These are phyloP conservation scores for Chenopodium quinoa DNA, from an alignment of 148 eudicot species.

Conservation along the genomic window DNA sequence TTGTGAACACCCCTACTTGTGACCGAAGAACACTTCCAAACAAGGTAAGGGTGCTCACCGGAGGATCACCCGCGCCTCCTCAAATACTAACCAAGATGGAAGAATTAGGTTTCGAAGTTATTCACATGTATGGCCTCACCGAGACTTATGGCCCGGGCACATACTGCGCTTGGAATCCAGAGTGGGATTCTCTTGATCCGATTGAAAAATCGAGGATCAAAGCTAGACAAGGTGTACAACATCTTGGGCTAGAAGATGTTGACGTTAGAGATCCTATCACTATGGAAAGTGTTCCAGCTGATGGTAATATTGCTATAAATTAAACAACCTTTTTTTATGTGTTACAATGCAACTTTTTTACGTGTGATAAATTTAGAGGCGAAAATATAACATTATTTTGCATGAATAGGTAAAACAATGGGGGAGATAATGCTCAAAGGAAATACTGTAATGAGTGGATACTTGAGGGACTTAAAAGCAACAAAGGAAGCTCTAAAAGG, in stretches of 20 bases:
- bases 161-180: background rate
- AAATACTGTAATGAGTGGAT: background rate
- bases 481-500: background rate
- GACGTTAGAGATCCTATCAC: background rate
- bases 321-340: background rate
- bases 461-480: background rate
- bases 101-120: background rate
- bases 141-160: background rate
- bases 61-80: background rate
- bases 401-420: background rate
- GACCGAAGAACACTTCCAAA: background rate
- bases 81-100: background rate
- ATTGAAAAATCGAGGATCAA: background rate
- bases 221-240: background rate
- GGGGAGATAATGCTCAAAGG: background rate
- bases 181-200: background rate
- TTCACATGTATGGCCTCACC: background rate
- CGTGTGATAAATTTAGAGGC: too few species aligned
- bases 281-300: background rate
- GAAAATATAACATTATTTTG: background rate
- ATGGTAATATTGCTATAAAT: background rate
- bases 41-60: background rate
- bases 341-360: too few species aligned
- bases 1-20: background rate
- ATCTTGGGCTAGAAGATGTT: background rate